A percentile compares a stretch with the other conserved stretches of the same genome.
Evolutionary conservation across 139 green algal species (phyloP).

Genomic region (Eudorina sp.): DNA sequence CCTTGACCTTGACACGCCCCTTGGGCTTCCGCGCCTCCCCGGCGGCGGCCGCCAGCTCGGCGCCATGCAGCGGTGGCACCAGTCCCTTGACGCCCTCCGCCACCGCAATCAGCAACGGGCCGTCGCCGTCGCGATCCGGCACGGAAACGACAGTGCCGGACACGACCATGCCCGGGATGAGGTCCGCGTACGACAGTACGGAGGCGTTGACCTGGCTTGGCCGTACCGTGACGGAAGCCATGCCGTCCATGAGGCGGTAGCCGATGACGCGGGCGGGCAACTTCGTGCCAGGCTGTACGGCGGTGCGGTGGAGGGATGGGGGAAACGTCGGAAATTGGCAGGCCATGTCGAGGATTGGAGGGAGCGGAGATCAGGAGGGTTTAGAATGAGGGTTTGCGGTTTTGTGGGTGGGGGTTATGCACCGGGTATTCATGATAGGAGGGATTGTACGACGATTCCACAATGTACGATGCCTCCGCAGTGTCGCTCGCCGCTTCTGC

Average conservation of each 20-base stretch:
- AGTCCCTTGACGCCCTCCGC: constrained; percentile 39
- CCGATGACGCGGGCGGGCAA: constrained; percentile 85
- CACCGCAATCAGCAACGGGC: constrained; percentile 46
- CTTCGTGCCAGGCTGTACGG: constrained; percentile 60
- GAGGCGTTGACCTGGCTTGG: constrained; percentile 52
- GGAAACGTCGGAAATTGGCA: too few relatives aligned
- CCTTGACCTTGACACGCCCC: constrained; percentile 62
- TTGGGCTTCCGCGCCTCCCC: constrained; percentile 42
- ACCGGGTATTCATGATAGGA: too few relatives aligned
- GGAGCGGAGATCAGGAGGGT: too few relatives aligned
- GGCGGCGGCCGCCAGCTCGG: constrained; percentile 52
- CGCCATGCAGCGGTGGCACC: constrained; percentile 67
- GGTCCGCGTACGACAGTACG: constrained; percentile 54
- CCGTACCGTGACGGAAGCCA: constrained; percentile 73
- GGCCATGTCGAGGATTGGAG: too few relatives aligned
- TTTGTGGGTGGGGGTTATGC: too few relatives aligned
- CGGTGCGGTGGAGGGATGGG: too few relatives aligned
- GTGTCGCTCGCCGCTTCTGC: too few relatives aligned
- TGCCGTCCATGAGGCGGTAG: constrained; percentile 86
- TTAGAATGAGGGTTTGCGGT: too few relatives aligned
- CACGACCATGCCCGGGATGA: constrained; percentile 53
- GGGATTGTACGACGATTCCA: too few relatives aligned
- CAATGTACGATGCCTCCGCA: too few relatives aligned
- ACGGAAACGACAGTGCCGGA: constrained; percentile 30
- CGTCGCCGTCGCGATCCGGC: constrained; percentile 17